Evolutionary conservation across 2,329 filamentous ascomycete species (phyloP).

Genomic region (Pyrenochaeta sp.): DNA sequence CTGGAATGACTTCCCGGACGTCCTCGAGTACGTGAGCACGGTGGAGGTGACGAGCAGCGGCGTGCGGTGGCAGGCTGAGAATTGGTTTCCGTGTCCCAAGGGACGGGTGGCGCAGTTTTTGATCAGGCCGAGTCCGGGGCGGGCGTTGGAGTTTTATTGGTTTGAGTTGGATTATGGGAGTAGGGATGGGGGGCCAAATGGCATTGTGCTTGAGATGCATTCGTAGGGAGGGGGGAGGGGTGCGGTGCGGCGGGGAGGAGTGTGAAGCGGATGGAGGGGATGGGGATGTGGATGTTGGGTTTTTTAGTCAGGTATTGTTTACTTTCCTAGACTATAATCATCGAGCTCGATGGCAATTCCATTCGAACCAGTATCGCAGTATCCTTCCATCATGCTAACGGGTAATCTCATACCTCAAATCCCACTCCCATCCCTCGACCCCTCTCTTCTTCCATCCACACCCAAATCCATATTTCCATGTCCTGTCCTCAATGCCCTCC

Average conservation of each 20-base stretch:
- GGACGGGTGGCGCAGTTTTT: constrained; percentile 36
- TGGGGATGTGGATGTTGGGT: neutral
- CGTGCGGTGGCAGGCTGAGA: constrained; percentile 15
- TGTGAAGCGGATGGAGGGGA: neutral
- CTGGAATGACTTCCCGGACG: constrained; percentile 33
- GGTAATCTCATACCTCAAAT: too few relatives aligned
- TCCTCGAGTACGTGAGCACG: constrained; percentile 21
- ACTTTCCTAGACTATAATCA: too few relatives aligned
- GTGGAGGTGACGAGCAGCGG: constrained; percentile 25
- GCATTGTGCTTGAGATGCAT: constrained; percentile 41
- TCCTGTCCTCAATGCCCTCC: too few relatives aligned
- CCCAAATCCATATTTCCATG: too few relatives aligned
- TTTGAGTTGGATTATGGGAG: constrained; percentile 38
- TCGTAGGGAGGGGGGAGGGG: neutral
- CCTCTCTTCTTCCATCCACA: too few relatives aligned
- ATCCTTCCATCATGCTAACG: too few relatives aligned
- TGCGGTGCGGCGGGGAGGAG: neutral
- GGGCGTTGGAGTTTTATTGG: constrained; percentile 33
- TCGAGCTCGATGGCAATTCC: too few relatives aligned
- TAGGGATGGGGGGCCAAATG: constrained; percentile 31
- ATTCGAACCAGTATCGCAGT: too few relatives aligned
- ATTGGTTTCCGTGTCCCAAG: constrained; percentile 29
- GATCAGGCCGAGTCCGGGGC: constrained; percentile 24
- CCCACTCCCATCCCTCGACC: too few relatives aligned
- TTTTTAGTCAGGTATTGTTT: too few relatives aligned